Conservation (phyloP, 179 eudicot species). For the Sideroxylon spinosum region DNA sequence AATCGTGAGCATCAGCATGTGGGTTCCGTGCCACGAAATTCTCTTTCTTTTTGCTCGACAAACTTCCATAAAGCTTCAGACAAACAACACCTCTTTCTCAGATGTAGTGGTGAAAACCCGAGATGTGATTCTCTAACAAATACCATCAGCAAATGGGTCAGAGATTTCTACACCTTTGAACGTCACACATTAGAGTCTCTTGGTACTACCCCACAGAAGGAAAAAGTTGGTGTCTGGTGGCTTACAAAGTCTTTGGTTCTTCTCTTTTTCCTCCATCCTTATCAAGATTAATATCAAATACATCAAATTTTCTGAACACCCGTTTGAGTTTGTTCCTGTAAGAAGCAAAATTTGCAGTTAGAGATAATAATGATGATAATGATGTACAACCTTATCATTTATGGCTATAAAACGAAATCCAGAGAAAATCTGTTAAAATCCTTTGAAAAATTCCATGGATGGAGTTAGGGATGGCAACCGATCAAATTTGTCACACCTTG, state of each 20-base stretch:
- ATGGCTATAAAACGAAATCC: not conserved
- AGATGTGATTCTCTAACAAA: slow-evolving; percentile 40
- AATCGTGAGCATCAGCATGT: no score
- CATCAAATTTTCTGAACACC: not conserved
- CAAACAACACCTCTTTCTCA: slow-evolving; percentile 33
- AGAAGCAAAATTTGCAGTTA: not conserved
- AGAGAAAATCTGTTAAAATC: not conserved
- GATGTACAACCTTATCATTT: slow-evolving; percentile 11
- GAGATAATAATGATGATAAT: not conserved
- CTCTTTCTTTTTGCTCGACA: slow-evolving; percentile 58
- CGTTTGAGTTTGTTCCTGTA: not conserved
- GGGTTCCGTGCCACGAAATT: slow-evolving; percentile 64
- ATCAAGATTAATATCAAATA: not conserved
- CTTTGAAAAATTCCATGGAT: slow-evolving; percentile 3
- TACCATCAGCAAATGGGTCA: no score
- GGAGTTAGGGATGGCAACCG: no score
- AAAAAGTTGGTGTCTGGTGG: slow-evolving; percentile 41
- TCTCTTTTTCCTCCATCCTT: slow-evolving; percentile 50
- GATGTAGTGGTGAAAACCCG: slow-evolving; percentile 21
- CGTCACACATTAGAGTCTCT: slow-evolving; percentile 47
- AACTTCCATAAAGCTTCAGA: slow-evolving; percentile 39
- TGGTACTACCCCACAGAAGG: slow-evolving; percentile 53
- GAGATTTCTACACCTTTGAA: slow-evolving; percentile 31
- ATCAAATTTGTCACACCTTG: no score
- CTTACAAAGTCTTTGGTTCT: slow-evolving; percentile 24